Evolutionary conservation across 2,329 filamentous ascomycete genomes (phyloP), one percentile per base, ranked within the genome.

Genomic region (Pseudocercospora macadamiae): DNA sequence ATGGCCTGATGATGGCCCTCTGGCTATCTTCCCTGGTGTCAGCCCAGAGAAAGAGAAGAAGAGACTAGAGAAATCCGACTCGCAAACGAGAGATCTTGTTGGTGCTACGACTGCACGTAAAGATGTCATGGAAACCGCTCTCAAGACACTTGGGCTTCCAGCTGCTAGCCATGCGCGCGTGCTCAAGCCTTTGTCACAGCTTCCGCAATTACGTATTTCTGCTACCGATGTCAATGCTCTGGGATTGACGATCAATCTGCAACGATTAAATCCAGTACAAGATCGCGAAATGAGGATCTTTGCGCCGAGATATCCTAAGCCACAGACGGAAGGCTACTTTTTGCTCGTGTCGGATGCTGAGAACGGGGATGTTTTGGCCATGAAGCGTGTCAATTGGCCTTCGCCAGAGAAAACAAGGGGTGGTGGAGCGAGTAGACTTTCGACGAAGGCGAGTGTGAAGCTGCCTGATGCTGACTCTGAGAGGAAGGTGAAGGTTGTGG

Each of bases 311-410:
- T 97, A 96, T 76, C 93, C 93, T 1, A 99, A 99, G 76, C 87
- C 92, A 14, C 95, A 99, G 75, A 95, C 87, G 0, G 95, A 99
- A 71, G 93, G 93, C 0, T 97, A 88, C 84, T 97, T 99, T 74
- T 85, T 95, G 12, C 72, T 97, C 19, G 82, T 96, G 0, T 88
- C 86, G 5, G 86, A 89, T 66, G 69, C 83, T 2, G 79, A 78
- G 0, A 83, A 77, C 5, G 91, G 93, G 59, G 91, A 97, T 66
- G 82, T 97, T 36, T 75, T 96, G 3, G 93, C 89, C 2, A 80
- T 99, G 63, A 97, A 96, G 82, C 82, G 95, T 26, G 84, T 95
- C 0, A 88, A 87, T 1, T 97, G 95, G 93, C 77, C n/a, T n/a
- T n/a, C n/a, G n/a, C n/a, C n/a, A n/a, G n/a, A n/a, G n/a, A n/a